Evolutionary conservation across 2,329 filamentous ascomycete species (phyloP).

Genomic region (Alternaria panax): DNA sequence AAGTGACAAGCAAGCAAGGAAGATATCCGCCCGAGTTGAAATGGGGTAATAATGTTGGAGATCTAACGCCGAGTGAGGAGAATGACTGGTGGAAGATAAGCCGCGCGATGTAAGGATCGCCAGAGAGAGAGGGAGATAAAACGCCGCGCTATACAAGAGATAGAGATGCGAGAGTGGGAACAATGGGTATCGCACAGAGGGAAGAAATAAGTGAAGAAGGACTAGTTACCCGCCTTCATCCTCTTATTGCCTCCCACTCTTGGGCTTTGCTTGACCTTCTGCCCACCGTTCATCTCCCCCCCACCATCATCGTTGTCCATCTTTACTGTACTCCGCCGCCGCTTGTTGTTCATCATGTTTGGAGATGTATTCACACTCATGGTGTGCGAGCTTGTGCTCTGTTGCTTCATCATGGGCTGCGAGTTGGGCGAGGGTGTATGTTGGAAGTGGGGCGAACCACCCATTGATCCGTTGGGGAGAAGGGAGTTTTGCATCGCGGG

Average conservation of each 20-base stretch:
- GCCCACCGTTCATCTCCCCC: conserved; percentile 45
- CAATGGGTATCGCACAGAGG: not conserved
- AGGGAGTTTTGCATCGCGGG: conserved; percentile 64
- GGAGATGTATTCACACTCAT: conserved; percentile 69
- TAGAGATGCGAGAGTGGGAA: conserved; percentile 13
- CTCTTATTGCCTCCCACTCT: conserved; percentile 52
- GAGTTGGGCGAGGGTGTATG: conserved; percentile 58
- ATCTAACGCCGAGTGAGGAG: conserved; percentile 13
- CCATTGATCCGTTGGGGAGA: conserved; percentile 58
- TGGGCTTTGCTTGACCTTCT: conserved; percentile 61
- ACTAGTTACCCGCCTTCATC: conserved; percentile 41
- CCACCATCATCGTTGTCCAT: conserved; percentile 62
- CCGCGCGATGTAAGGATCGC: conserved; percentile 11
- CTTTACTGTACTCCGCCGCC: conserved; percentile 68
- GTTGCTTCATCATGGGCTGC: conserved; percentile 64
- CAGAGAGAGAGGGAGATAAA: conserved; percentile 18
- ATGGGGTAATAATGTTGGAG: conserved; percentile 14
- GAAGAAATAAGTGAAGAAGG: not conserved
- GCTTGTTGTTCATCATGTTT: conserved; percentile 66
- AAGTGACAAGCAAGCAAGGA: conserved; percentile 10
- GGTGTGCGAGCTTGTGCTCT: conserved; percentile 62
- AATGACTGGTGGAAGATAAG: not conserved
- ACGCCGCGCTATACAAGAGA: conserved; percentile 41
- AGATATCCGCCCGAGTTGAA: conserved; percentile 8
- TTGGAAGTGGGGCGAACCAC: conserved; percentile 56